Conservation (phyloP, 441 rosid species). For the Eruca vesicaria region DNA sequence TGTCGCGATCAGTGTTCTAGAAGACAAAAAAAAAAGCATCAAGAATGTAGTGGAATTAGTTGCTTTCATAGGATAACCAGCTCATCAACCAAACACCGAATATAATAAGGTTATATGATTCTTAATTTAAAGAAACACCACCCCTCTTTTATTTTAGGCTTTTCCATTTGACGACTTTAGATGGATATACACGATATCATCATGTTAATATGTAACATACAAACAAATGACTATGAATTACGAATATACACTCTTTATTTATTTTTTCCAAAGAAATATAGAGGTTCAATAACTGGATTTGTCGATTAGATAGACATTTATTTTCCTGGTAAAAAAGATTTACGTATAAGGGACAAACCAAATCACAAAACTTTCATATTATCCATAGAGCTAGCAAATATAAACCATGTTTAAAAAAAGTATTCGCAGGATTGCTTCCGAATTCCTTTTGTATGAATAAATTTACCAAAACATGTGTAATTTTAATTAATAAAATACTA, state of each 20-base stretch:
- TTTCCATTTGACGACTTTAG: conserved; percentile 17
- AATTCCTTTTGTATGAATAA: background rate
- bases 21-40: conserved; percentile 24
- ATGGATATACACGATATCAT: conserved; percentile 23
- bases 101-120: conserved; percentile 2
- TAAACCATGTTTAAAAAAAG: background rate
- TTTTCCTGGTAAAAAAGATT: background rate
- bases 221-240: background rate
- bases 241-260: background rate
- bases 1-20: conserved; percentile 29
- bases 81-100: conserved; percentile 29
- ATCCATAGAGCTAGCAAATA: background rate
- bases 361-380: background rate
- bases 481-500: background rate
- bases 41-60: conserved; percentile 34
- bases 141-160: conserved; percentile 13
- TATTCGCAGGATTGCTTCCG: background rate
- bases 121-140: conserved; percentile 17
- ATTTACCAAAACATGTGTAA: background rate
- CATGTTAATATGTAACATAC: background rate
- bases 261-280: no score
- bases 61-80: conserved; percentile 34
- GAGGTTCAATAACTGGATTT: no score
- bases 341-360: background rate
- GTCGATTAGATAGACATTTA: no score